phyloP scores from a whole-genome alignment of 192 early-diverging fungal species.

The Backusella psychrophila region DNA sequence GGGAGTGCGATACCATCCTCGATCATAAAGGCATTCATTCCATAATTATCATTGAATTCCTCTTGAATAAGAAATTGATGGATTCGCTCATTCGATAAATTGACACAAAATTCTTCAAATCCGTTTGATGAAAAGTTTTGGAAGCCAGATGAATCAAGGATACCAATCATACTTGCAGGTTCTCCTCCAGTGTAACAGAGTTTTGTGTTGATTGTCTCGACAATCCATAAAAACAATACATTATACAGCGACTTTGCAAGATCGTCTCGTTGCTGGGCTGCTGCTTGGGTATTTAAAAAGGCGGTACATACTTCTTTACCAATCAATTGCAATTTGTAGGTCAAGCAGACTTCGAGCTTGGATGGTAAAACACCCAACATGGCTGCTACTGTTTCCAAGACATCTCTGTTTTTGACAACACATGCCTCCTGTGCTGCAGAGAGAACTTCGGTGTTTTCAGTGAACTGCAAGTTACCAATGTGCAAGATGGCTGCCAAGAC shows the following conservation, averaged over 20 bases:
- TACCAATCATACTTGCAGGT: conserved; percentile 61
- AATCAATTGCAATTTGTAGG: conserved; percentile 67
- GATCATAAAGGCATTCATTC: conserved; percentile 41
- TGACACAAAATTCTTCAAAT: conserved; percentile 52
- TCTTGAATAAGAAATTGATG: conserved; percentile 42
- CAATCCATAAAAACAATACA: conserved; percentile 72
- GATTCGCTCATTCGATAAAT: conserved; percentile 48
- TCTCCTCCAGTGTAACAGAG: conserved; percentile 32
- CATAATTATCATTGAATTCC: conserved; percentile 49
- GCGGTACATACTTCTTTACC: conserved; percentile 68
- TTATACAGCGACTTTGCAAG: conserved; percentile 72
- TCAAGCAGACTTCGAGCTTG: conserved; percentile 62
- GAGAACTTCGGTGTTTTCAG: conserved; percentile 51
- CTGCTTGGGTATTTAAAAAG: conserved; percentile 66
- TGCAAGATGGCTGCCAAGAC: conserved; percentile 86
- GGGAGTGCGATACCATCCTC: conserved; percentile 66
- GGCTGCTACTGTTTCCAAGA: conserved; percentile 53
- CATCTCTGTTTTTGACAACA: conserved; percentile 65
- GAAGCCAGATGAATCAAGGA: conserved; percentile 64
- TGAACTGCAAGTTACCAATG: conserved; percentile 83
- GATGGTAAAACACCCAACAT: conserved; percentile 60
- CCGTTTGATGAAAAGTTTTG: conserved; percentile 41
- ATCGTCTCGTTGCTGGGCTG: conserved; percentile 64
- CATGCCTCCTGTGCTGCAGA: conserved; percentile 57
- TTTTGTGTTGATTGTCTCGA: conserved; percentile 74